Conservation (phyloP, 768 basidiomycete genomes). For the Amyloporia xantha region DNA sequence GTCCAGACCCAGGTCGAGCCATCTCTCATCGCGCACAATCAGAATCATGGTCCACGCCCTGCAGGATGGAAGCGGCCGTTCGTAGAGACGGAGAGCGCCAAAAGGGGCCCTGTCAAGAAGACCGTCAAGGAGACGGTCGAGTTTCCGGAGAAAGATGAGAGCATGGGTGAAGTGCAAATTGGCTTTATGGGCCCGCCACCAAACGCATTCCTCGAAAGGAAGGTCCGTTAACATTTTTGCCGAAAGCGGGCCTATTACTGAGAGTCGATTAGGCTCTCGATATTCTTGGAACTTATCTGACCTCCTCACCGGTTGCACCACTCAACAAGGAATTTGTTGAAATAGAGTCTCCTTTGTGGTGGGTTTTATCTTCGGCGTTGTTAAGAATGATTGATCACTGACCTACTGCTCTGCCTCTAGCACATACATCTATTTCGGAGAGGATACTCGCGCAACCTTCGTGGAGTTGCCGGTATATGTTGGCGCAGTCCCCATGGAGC, state of each 20-base stretch:
- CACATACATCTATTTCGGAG: slow-evolving; percentile 80
- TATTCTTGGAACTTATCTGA: slow-evolving; percentile 80
- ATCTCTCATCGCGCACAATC: slow-evolving; percentile 65
- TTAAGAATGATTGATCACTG: not conserved
- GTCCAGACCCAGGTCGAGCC: slow-evolving; percentile 83
- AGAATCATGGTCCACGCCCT: slow-evolving; percentile 64
- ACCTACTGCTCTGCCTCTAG: slow-evolving; percentile 31
- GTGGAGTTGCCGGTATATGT: slow-evolving; percentile 73
- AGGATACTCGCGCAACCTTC: slow-evolving; percentile 65
- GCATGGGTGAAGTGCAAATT: slow-evolving; percentile 80
- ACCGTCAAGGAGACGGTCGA: slow-evolving; percentile 65
- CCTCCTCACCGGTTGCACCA: slow-evolving; percentile 75
- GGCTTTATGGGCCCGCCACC: slow-evolving; percentile 74
- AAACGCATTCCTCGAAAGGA: slow-evolving; percentile 63
- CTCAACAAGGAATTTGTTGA: slow-evolving; percentile 91
- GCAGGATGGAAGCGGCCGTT: slow-evolving; percentile 91
- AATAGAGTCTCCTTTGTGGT: slow-evolving; percentile 86
- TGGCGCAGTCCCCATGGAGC: slow-evolving; percentile 76
- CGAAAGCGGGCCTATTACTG: not conserved
- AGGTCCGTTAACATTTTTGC: slow-evolving; percentile 33
- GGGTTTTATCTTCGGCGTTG: slow-evolving; percentile 13
- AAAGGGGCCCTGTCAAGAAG: slow-evolving; percentile 43
- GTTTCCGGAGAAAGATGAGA: slow-evolving; percentile 97
- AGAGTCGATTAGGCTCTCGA: slow-evolving; percentile 60
- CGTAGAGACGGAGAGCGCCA: slow-evolving; percentile 75